phyloP scores from a whole-genome alignment of 331 rosid species.

The Malus hybrid region DNA sequence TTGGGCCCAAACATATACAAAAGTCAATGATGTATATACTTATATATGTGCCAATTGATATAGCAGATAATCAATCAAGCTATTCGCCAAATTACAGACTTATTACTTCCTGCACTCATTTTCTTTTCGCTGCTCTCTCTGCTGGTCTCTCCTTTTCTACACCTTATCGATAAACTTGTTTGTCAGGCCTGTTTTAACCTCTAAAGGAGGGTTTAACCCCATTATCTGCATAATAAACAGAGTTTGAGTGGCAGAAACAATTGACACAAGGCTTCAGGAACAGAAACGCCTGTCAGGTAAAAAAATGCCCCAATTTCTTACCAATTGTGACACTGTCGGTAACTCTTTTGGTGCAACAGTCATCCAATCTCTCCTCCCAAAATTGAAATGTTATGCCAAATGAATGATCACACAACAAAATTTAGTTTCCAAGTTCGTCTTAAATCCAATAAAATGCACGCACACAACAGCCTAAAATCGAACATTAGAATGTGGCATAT shows the following conservation, averaged over 20 bases:
- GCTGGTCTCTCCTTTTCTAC: no score
- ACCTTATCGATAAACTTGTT: slow-evolving; percentile 62
- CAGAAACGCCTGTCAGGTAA: background rate
- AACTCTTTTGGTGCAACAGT: slow-evolving; percentile 53
- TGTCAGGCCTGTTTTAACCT: slow-evolving; percentile 59
- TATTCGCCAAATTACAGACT: no score
- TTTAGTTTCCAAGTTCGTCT: background rate
- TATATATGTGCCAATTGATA: no score
- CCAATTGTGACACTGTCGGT: slow-evolving; percentile 56
- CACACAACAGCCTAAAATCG: background rate
- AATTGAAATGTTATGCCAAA: slow-evolving; percentile 60
- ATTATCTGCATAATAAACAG: slow-evolving; percentile 50
- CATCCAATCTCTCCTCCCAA: slow-evolving; percentile 92
- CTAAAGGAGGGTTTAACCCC: slow-evolving; percentile 93
- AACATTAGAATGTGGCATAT: background rate
- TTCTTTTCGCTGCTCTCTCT: no score
- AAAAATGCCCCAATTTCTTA: slow-evolving; percentile 18
- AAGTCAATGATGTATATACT: no score
- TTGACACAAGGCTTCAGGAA: background rate
- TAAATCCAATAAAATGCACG: background rate
- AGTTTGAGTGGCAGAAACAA: background rate
- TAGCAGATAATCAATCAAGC: no score
- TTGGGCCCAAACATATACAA: no score
- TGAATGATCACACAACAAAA: background rate
- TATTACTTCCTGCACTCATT: no score